Base-by-base conservation (phyloP, 2,329 filamentous ascomycete genomes). In the Xylaria sp. region DNA sequence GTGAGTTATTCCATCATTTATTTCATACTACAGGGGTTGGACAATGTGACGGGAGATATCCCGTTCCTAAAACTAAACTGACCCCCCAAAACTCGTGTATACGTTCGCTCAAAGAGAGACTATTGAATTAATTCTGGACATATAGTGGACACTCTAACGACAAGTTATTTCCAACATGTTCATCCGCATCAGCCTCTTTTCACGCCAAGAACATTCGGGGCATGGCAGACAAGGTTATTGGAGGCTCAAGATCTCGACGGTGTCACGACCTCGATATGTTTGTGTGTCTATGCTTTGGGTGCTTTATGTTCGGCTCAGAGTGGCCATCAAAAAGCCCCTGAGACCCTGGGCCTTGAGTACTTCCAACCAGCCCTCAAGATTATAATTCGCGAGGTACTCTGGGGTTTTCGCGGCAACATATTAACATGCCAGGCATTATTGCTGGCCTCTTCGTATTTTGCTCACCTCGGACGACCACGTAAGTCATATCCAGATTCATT, bases 101-200 rank as follows among this genome's bases (percentile, higher is more conserved):
- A 13, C 4, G 37, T 17, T 54, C 8, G 31, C 35, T 17, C 17
- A 57, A 46, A 5, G 17, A 37, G 43, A 17, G 46, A 29, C n/a
- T 11, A 35, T 11, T 15, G 1, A 41, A 44, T 23, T 57, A 31
- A 58, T 62, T 35, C 33, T 13, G 15, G 15, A 23, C 19, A 27
- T 27, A 19, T 31, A 63, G 60, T 76, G 38, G 70, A 73, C 47
- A 47, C 51, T 17, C 65, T 77, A 25, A 66, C 70, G 41, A 62
- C 67, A 7, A 72, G 62, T 43, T 78, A 78, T 62, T 78, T 78
- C 44, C 67, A 63, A 10, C 56, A 70, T 49, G 75, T 74, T 13
- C 74, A 77, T 57, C 74, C 75, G 17, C 70, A 75, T 43, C 73
- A 75, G 7, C 75, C 76, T 5, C 69, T 78, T 17, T 76, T 78